Evolutionary conservation across 352 stramenopile species (phyloP), one percentile per base, ranked within the genome.

Genomic region (Globisporangium okanoganense): DNA sequence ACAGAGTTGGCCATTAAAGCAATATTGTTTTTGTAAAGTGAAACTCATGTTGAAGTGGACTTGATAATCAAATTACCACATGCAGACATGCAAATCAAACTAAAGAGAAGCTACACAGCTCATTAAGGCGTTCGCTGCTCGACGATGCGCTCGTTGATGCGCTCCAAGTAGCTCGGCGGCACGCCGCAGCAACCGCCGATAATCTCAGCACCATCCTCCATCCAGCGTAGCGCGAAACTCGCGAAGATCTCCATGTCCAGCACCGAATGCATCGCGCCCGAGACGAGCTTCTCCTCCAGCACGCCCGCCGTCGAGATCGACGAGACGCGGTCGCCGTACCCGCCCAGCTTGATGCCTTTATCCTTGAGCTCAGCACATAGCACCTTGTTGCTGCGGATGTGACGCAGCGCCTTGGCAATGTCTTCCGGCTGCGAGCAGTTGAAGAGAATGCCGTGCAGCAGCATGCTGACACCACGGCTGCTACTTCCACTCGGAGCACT

Each of bases 361-460:
- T 67, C 63, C 33, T 66, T 62, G 27, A 90, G 54, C 58, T 70
- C 53, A 12, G 65, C 53, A 52, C 66, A 47, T 6, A 82, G 24
- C 1, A 55, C 63, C 41, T 75, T 67, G 24, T 64, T 53, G 10
- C 76, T 60, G 20, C 64, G 56, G 40, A 97, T 72, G 16, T 71
- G 53, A 36, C 77, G 63, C 5, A 98, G 64, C n/a, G 79, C 84
- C 72, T 86, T 90, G 6, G 79, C 82, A 24, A 98, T 96, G 41
- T 91, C 75, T 75, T 98, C 93, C 0, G 93, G 93, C 49, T 97
- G 87, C 56, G 76, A 92, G 64, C 89, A 98, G 68, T 97, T 97
- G 63, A 98, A 97, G 14, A 98, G 62, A 35, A 98, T 74, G 43
- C 64, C 90, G 25, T 74, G 65, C 3, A 97, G 66, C 61, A 62